These are phyloP conservation scores for Daldinia concentrica DNA, from an alignment of 495 filamentous ascomycete species.

Conservation along the genomic window DNA sequence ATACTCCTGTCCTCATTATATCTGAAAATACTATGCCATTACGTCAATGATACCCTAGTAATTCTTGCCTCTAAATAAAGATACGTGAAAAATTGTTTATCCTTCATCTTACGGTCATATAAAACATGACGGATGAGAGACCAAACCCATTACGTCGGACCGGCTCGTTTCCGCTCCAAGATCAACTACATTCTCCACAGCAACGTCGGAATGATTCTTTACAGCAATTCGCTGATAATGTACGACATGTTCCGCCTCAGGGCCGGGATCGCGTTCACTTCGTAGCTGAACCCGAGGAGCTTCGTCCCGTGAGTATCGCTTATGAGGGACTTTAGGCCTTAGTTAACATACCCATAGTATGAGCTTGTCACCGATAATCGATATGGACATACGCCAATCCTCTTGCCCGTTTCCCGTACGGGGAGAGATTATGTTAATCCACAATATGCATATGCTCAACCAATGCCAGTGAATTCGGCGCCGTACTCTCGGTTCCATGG, in stretches of 20 bases:
- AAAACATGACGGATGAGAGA: constrained; percentile 21
- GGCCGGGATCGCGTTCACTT: constrained; percentile 15
- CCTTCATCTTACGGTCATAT: not conserved
- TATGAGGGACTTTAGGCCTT: not conserved
- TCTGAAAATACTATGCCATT: not conserved
- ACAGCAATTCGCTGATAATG: constrained; percentile 16
- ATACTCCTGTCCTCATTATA: not conserved
- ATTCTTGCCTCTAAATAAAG: not conserved
- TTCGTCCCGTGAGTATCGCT: constrained; percentile 14
- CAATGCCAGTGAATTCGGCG: not conserved
- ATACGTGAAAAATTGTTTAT: not conserved
- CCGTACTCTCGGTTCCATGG: constrained; percentile 4
- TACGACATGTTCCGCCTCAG: constrained; percentile 15
- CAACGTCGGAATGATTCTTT: constrained; percentile 9
- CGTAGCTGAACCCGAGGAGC: constrained; percentile 21
- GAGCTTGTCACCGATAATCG: not conserved
- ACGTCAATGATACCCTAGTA: not conserved
- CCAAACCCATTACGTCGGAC: constrained; percentile 9
- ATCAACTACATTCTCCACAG: constrained; percentile 2
- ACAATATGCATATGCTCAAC: constrained; percentile 6
- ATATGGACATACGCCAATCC: not conserved
- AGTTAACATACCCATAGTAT: constrained; percentile 18
- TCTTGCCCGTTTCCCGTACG: not conserved
- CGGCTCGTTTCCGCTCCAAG: constrained; percentile 11
- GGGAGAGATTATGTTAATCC: not conserved